These are phyloP conservation scores for Breynia disticha DNA, from an alignment of 441 rosid species.

Conservation along the genomic window DNA sequence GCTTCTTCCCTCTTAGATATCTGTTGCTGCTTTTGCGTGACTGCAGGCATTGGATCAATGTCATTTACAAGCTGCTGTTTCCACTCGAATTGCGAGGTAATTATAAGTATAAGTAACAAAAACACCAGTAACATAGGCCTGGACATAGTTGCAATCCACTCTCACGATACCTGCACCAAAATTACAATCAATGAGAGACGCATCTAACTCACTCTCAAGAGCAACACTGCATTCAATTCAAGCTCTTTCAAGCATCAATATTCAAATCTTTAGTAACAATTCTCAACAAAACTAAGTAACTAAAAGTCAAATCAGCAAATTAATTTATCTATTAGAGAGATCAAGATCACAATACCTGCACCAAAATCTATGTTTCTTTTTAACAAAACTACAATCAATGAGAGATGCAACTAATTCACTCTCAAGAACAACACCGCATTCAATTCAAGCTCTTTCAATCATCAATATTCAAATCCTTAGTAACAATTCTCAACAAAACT, in stretches of 20 bases:
- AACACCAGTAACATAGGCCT: constrained; percentile 69
- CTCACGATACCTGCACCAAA: constrained; percentile 33
- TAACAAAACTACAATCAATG: not conserved
- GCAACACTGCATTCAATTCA: no score
- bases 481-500: no score
- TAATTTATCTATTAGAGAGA: no score
- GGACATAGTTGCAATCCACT: constrained; percentile 36
- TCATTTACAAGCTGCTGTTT: constrained; percentile 63
- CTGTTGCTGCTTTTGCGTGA: constrained; percentile 42
- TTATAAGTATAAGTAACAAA: constrained; percentile 52
- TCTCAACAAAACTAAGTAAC: no score
- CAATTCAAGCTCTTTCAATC: no score
- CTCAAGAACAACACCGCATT: no score
- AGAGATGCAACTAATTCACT: not conserved
- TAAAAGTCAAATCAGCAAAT: no score
- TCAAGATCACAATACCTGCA: no score
- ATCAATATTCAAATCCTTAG: no score
- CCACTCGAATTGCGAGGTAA: constrained; percentile 89
- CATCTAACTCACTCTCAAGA: not conserved
- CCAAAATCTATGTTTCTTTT: no score
- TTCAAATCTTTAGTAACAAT: no score
- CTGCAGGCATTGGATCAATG: constrained; percentile 31
- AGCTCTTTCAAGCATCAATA: no score
- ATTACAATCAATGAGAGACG: not conserved
- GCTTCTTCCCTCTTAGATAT: constrained; percentile 49